A percentile compares a stretch with the other conserved stretches of the same genome.
Conservation (phyloP, 371 early-diverging fungal species). For the Paraphysoderma sedebokerense region DNA sequence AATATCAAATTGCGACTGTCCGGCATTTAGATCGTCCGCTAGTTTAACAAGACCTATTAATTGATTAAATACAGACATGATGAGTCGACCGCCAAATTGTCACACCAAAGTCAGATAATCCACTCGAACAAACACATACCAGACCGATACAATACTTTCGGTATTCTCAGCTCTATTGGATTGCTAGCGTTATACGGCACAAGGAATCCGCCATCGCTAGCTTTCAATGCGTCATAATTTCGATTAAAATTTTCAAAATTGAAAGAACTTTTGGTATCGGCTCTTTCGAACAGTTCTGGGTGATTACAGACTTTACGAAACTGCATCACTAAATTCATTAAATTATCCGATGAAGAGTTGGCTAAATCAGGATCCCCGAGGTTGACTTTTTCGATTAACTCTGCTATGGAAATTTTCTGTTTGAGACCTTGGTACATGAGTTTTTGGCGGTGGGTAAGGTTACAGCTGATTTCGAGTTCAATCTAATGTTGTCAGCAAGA, state of each 20-base stretch:
- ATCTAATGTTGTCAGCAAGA: slow-evolving; percentile 28
- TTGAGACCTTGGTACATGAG: slow-evolving; percentile 55
- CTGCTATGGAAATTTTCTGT: slow-evolving; percentile 66
- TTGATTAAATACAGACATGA: too few species aligned
- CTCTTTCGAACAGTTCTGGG: slow-evolving; percentile 94
- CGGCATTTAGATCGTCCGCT: too few species aligned
- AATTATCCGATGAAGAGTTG: slow-evolving; percentile 5
- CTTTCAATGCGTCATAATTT: too few species aligned
- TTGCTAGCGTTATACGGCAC: slow-evolving; percentile 44
- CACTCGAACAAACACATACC: too few species aligned
- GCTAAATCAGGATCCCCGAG: background rate
- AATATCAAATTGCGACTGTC: too few species aligned
- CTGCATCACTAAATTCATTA: slow-evolving; percentile 95
- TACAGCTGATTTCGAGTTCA: slow-evolving; percentile 68
- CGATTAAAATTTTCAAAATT: slow-evolving; percentile 34
- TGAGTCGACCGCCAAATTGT: too few species aligned
- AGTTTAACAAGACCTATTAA: too few species aligned
- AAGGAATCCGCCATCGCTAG: slow-evolving; percentile 39
- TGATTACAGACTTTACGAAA: slow-evolving; percentile 97
- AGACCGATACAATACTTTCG: slow-evolving; percentile 46
- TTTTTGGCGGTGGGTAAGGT: slow-evolving; percentile 68
- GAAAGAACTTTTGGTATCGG: slow-evolving; percentile 58
- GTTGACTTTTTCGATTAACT: slow-evolving; percentile 45
- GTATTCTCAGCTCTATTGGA: slow-evolving; percentile 38
- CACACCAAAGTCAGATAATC: too few species aligned